Percentiles rank a stretch among this genome's conserved stretches.
Evolutionary conservation across 2,329 filamentous ascomycete genomes (phyloP).

Genomic region (Zymoseptoria brevis): DNA sequence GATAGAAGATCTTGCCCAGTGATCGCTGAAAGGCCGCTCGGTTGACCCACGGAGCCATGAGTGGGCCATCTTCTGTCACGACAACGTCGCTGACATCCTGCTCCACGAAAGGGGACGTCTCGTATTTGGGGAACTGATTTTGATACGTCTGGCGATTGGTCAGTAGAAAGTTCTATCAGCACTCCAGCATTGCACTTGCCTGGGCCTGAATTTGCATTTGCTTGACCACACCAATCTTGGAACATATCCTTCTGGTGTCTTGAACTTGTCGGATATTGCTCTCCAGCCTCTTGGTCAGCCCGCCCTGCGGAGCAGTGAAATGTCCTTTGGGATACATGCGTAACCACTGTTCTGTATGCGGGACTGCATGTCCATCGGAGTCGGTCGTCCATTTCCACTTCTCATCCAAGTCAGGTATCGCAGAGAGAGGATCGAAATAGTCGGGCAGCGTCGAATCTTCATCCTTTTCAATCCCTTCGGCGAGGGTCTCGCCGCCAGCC

Average conservation of each 20-base stretch:
- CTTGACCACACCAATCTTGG: conserved; percentile 95
- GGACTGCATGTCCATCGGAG: conserved; percentile 77
- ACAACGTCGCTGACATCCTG: conserved; percentile 83
- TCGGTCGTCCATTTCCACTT: conserved; percentile 85
- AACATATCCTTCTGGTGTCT: conserved; percentile 89
- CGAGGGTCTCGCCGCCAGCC: conserved; percentile 64
- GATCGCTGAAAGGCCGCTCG: conserved; percentile 80
- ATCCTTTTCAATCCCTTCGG: conserved; percentile 89
- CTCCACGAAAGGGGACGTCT: conserved; percentile 81
- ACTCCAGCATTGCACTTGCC: conserved; percentile 43
- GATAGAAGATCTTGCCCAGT: conserved; percentile 90
- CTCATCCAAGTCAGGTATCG: conserved; percentile 73
- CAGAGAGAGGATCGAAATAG: conserved; percentile 83
- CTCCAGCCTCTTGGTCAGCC: conserved; percentile 71
- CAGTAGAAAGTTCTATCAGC: background rate
- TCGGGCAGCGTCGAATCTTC: conserved; percentile 80
- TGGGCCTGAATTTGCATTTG: conserved; percentile 99
- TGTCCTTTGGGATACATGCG: conserved; percentile 65
- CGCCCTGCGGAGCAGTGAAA: conserved; percentile 68
- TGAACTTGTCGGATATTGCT: conserved; percentile 92
- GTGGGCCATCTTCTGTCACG: conserved; percentile 75
- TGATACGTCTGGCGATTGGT: conserved; percentile 64
- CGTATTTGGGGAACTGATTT: conserved; percentile 96
- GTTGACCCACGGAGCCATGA: conserved; percentile 77
- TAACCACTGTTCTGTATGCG: conserved; percentile 78